Evolutionary conservation across 228 moss, liverwort and hornwort genomes (phyloP), one percentile per base, ranked within the genome.

Genomic region (Sphagnum magellanicum): DNA sequence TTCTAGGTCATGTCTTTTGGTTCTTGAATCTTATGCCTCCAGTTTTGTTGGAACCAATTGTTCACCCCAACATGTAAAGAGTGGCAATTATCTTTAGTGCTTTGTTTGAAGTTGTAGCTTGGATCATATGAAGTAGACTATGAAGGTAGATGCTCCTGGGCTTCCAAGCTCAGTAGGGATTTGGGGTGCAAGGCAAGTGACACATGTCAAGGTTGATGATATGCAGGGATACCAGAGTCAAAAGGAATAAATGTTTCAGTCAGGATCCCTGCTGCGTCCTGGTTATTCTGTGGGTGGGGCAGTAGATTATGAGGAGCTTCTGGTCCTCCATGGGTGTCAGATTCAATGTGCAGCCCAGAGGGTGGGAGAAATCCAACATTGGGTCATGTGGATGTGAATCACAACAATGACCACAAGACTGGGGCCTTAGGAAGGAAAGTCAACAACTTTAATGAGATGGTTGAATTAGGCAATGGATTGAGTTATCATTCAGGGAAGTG

Each of bases 231-330:
- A 76, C 61, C 80, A 85, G 80, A 82, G 79, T 76, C 82, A 85
- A 74, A 81, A 77, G 81, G 87, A 87, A 70, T 82, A 85, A 72
- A 72, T 84, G 80, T 88, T 82, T 64, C 80, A 88, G 68, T 88
- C 88, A 59, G 88, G 88, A 66, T 85, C 88, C 72, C 82, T 88
- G 70, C n/a, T n/a, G n/a, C 88, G 76, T 82, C 88, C 84, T 74
- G 88, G 88, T 65, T 88, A 85, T 73, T 67, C 82, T 32, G 81
- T 79, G 71, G 83, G 80, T 72, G 83, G 78, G 72, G 84, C 81
- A 74, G 82, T 88, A 78, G 88, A 88, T 88, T 84, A 82, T 79
- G 88, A 88, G 60, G 75, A 75, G 13, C 66, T 75, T 85, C 79
- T 88, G 84, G 88, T 85, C 75, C 85, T 78, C 63, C 88, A 88